Evolutionary conservation across 306 rosid genomes (phyloP).

Genomic region (Cajanus cajan): DNA sequence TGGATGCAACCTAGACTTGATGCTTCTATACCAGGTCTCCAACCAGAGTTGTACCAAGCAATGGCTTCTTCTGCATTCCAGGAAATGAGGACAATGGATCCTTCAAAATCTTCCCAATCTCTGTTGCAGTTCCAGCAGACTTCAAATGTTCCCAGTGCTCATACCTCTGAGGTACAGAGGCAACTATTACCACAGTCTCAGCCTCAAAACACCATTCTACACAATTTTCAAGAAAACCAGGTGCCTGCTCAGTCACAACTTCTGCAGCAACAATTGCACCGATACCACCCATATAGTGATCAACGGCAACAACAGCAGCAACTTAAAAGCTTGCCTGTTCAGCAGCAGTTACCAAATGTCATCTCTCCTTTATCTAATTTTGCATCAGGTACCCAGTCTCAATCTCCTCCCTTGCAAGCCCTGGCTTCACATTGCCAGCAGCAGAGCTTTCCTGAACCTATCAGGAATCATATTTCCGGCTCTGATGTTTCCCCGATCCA

Average conservation of each 20-base stretch:
- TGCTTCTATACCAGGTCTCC: slow-evolving; percentile 70
- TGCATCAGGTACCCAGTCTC: slow-evolving; percentile 58
- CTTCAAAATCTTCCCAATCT: slow-evolving; percentile 59
- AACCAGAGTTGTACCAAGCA: slow-evolving; percentile 77
- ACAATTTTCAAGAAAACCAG: slow-evolving; percentile 56
- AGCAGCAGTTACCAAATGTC: slow-evolving; percentile 60
- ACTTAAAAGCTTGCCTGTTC: slow-evolving; percentile 54
- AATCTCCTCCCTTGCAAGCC: slow-evolving; percentile 61
- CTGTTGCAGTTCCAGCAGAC: slow-evolving; percentile 72
- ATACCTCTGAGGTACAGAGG: slow-evolving; percentile 59
- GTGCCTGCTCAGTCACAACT: slow-evolving; percentile 41
- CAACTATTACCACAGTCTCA: slow-evolving; percentile 75
- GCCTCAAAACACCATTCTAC: slow-evolving; percentile 56
- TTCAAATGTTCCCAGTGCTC: slow-evolving; percentile 53
- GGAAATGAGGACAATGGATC: slow-evolving; percentile 72
- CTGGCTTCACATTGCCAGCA: slow-evolving; percentile 63
- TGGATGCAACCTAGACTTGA: slow-evolving; percentile 88
- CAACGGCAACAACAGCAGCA: slow-evolving; percentile 48
- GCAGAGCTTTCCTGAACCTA: slow-evolving; percentile 61
- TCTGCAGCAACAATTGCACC: slow-evolving; percentile 66
- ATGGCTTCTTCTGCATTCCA: slow-evolving; percentile 88
- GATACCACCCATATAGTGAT: slow-evolving; percentile 57
- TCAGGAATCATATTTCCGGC: slow-evolving; percentile 52
- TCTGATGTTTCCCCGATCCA: slow-evolving; percentile 69
- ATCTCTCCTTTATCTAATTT: slow-evolving; percentile 65